Base-by-base conservation (phyloP, 192 early-diverging fungal species). In the Coemansia erecta region DNA sequence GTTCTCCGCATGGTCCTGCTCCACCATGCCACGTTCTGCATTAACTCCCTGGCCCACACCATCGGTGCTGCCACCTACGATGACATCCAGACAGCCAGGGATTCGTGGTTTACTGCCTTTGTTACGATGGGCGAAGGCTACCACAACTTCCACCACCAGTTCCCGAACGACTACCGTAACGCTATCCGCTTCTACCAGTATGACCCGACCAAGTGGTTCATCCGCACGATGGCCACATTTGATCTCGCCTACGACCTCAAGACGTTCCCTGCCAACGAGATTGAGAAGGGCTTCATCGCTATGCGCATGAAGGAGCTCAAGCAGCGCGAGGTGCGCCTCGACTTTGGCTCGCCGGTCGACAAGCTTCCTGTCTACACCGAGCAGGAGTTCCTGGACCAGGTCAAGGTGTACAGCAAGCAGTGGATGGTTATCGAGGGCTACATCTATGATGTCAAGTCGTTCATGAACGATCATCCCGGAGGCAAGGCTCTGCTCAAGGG, bases 381-480 rank as follows among this genome's bases (percentile, higher is more conserved):
- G 82, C 81, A 86, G 44, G 84, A 86, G 58, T 87, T 83, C 72
- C 70, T 86, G 57, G 68, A 69, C 43, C 73, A 83, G 65, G 87
- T 91, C 64, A 81, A 85, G 65, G 73, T 82, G 57, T 69, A 90
- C 46, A 82, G 83, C 47, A 84, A 85, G 63, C 84, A 87, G 64
- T 90, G 89, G 83, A 82, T 93, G 53, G 79, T 95, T 23, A 84
- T 98, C 42, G 92, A 94, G 64, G 89, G 88, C 66, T 81, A 87
- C 23, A 76, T 93, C 40, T 92, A 95, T 60, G 87, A 95, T 61
- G 84, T 97, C 46, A 72, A 78, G 44, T 58, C 85, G 23, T 97
- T 97, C 81, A 84, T 91, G 52, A 81, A 90, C 53, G 85, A 93
- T 42, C 94, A 97, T 66, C 94, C 94, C 15, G 95, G 94, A 60